Percentiles rank a stretch among this genome's conserved stretches.
Conservation (phyloP, 2,329 filamentous ascomycete species). For the Bisporella sp. region DNA sequence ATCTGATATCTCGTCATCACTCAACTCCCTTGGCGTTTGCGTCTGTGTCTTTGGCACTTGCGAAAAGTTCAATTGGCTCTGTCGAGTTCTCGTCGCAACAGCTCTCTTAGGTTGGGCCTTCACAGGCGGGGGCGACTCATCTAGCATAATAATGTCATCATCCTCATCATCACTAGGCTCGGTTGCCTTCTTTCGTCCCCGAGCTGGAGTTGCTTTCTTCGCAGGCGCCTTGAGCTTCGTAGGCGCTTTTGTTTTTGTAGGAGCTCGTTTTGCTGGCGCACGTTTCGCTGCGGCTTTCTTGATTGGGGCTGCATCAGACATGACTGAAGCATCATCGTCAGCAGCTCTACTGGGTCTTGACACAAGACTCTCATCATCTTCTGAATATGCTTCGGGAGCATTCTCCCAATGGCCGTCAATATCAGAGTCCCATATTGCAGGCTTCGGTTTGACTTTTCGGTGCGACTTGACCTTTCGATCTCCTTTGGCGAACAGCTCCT, state of each 20-base stretch:
- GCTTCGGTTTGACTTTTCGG: conserved; percentile 62
- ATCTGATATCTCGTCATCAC: conserved; percentile 59
- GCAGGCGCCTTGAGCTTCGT: conserved; percentile 31
- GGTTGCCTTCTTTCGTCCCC: conserved; percentile 35
- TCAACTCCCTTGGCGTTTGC: conserved; percentile 45
- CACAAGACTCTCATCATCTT: conserved; percentile 44
- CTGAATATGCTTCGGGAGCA: conserved; percentile 61
- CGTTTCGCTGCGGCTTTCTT: conserved; percentile 33
- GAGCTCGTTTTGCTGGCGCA: conserved; percentile 31
- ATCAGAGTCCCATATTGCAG: conserved; percentile 82
- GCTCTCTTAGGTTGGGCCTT: conserved; percentile 27
- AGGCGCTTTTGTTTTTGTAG: conserved; percentile 33
- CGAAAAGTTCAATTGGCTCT: conserved; percentile 45
- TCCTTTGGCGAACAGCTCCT: conserved; percentile 62
- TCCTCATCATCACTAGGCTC: conserved; percentile 35
- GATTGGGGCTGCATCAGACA: conserved; percentile 28
- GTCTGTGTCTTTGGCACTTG: conserved; percentile 29
- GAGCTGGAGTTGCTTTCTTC: conserved; percentile 23
- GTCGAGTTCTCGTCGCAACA: conserved; percentile 29
- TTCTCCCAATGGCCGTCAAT: conserved; percentile 82
- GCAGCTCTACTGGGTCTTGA: conserved; percentile 12
- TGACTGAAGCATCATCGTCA: conserved; percentile 29
- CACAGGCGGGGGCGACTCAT: conserved; percentile 34
- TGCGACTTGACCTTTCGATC: conserved; percentile 39
- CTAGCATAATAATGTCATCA: conserved; percentile 47